phyloP scores from a whole-genome alignment of 2,329 filamentous ascomycete genomes.

The Elsinoe perseae region DNA sequence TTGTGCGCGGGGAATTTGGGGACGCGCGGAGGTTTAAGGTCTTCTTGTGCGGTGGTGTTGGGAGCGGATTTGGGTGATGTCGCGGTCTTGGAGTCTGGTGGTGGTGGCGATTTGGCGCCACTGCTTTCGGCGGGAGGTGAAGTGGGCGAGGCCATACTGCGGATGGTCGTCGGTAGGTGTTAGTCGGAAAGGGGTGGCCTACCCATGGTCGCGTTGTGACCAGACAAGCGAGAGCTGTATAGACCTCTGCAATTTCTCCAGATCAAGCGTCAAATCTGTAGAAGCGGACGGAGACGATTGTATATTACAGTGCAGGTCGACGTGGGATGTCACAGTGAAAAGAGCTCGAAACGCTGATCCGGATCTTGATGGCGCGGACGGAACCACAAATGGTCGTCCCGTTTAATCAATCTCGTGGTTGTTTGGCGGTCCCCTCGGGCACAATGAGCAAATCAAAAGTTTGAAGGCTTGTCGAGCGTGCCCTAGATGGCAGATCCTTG shows the following conservation, averaged over 20 bases:
- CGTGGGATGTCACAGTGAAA: background rate
- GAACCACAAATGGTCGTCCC: background rate
- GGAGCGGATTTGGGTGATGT: background rate
- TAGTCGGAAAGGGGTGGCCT: background rate
- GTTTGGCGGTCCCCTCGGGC: background rate
- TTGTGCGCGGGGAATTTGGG: slow-evolving; percentile 54
- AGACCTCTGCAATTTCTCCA: background rate
- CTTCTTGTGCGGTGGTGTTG: slow-evolving; percentile 12
- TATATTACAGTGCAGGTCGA: background rate
- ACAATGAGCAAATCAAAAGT: background rate
- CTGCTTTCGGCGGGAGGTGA: background rate
- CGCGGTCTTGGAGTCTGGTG: background rate
- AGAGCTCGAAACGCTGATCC: background rate
- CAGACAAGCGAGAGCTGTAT: background rate
- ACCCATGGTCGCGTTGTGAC: background rate
- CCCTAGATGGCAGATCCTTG: background rate
- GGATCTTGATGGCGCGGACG: background rate
- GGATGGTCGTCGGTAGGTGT: background rate
- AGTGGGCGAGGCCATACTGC: background rate
- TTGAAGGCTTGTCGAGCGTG: background rate
- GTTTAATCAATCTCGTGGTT: background rate
- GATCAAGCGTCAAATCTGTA: background rate
- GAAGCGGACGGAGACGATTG: background rate
- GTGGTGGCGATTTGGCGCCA: background rate
- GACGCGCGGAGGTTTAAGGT: slow-evolving; percentile 27